Percentiles rank a stretch among this genome's conserved stretches.
phyloP scores from a whole-genome alignment of 495 filamentous ascomycete species.

The Lasiosphaeria hispida region DNA sequence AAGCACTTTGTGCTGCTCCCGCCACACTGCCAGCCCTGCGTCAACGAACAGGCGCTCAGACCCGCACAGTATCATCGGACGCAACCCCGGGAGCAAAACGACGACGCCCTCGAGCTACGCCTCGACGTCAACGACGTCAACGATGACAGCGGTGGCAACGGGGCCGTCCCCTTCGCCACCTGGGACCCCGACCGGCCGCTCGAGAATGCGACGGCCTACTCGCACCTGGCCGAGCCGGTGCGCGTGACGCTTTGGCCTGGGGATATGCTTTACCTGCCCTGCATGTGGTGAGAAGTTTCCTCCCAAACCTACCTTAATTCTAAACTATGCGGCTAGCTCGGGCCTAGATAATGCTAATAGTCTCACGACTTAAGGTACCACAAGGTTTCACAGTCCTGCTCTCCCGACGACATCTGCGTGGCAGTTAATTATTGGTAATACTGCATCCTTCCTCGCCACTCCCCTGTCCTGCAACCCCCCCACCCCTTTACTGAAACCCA shows the following conservation, averaged over 20 bases:
- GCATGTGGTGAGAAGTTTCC: conserved; percentile 58
- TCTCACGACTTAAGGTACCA: conserved; percentile 39
- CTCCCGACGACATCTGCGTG: conserved; percentile 60
- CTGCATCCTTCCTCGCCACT: conserved; percentile 2
- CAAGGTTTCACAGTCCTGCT: conserved; percentile 67
- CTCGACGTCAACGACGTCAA: conserved; percentile 41
- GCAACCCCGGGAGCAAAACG: neutral
- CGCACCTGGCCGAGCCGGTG: conserved; percentile 52
- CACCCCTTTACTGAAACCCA: neutral
- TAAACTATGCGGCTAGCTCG: too few relatives aligned
- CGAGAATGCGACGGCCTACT: conserved; percentile 50
- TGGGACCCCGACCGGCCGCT: conserved; percentile 67
- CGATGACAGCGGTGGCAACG: conserved; percentile 34
- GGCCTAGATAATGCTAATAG: too few relatives aligned
- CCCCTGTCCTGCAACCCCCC: neutral
- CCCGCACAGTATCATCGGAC: conserved; percentile 48
- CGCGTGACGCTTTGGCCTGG: conserved; percentile 62
- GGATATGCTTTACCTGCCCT: conserved; percentile 78
- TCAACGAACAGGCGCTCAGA: conserved; percentile 55
- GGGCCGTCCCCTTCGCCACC: conserved; percentile 57
- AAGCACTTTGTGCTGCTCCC: conserved; percentile 73
- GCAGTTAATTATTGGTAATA: conserved; percentile 77
- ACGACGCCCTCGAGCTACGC: conserved; percentile 25
- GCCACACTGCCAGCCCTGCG: conserved; percentile 58
- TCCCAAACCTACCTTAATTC: neutral